Evolutionary conservation across 1,139 yeast species (phyloP).

Genomic region (Ogataea hybrid): DNA sequence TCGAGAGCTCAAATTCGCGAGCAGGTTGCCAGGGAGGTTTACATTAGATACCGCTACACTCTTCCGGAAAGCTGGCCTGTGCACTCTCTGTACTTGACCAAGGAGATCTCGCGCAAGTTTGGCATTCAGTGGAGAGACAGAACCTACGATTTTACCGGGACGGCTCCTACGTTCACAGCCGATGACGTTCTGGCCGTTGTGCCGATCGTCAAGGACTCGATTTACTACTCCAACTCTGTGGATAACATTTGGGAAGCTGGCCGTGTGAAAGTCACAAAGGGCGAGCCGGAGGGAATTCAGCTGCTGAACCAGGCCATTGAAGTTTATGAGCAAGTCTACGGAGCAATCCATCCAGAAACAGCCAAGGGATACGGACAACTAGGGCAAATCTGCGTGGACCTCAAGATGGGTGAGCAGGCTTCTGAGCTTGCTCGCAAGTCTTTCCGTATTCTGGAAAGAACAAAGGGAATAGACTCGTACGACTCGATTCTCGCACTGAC

Average conservation of each 20-base stretch:
- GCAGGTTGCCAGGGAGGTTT: constrained; percentile 51
- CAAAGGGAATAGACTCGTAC: constrained; percentile 74
- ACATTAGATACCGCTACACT: constrained; percentile 57
- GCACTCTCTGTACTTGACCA: constrained; percentile 50
- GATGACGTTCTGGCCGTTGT: constrained; percentile 67
- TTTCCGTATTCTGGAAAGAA: constrained; percentile 72
- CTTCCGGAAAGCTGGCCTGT: constrained; percentile 52
- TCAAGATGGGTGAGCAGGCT: constrained; percentile 59
- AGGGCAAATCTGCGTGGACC: constrained; percentile 65
- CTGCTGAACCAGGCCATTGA: constrained; percentile 69
- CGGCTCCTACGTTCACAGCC: constrained; percentile 45
- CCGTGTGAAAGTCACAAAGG: constrained; percentile 43
- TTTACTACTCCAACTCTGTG: constrained; percentile 63
- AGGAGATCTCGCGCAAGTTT: constrained; percentile 71
- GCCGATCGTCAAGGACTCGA: constrained; percentile 73
- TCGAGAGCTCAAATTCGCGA: constrained; percentile 44
- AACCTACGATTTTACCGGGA: constrained; percentile 41
- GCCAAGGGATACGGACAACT: constrained; percentile 66
- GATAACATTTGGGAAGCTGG: constrained; percentile 81
- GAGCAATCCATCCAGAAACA: constrained; percentile 75
- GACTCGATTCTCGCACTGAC: constrained; percentile 72
- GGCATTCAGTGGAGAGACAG: constrained; percentile 85
- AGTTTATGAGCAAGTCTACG: constrained; percentile 81
- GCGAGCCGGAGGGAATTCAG: constrained; percentile 49
- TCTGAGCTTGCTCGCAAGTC: constrained; percentile 71